A percentile compares a stretch with the other conserved stretches of the same genome.
phyloP scores from a whole-genome alignment of 2,329 filamentous ascomycete genomes.

The Pseudogymnoascus destructans region DNA sequence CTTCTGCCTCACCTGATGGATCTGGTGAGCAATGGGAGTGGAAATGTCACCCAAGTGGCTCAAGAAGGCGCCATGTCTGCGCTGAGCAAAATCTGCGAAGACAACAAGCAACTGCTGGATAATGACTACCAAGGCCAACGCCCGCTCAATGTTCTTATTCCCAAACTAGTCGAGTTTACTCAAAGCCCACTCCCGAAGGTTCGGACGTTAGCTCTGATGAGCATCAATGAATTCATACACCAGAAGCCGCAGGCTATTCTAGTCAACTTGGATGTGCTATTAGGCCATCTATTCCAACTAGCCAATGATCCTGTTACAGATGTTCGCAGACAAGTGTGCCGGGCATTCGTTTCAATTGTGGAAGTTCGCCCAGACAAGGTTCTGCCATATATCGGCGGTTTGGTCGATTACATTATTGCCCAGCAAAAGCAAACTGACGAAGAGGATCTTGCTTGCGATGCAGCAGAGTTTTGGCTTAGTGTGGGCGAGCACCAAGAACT shows the following conservation, averaged over 20 bases:
- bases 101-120: constrained; percentile 78
- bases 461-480: constrained; percentile 94
- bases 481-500: constrained; percentile 78
- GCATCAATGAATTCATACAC: constrained; percentile 85
- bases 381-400: constrained; percentile 68
- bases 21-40: constrained; percentile 60
- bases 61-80: constrained; percentile 93
- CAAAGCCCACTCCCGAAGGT: constrained; percentile 64
- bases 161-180: constrained; percentile 80
- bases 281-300: constrained; percentile 72
- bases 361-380: constrained; percentile 86
- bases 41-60: constrained; percentile 53
- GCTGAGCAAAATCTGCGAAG: constrained; percentile 90
- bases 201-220: constrained; percentile 63
- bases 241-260: constrained; percentile 73
- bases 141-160: constrained; percentile 77
- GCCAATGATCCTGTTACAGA: constrained; percentile 65
- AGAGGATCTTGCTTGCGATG: constrained; percentile 81
- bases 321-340: constrained; percentile 84
- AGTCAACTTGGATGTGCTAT: constrained; percentile 64
- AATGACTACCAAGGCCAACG: constrained; percentile 79
- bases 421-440: constrained; percentile 77
- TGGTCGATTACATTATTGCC: constrained; percentile 84
- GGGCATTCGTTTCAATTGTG: constrained; percentile 82
- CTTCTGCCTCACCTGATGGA: constrained; percentile 71